These are phyloP conservation scores for Sporopachydermia quercuum DNA, from an alignment of 805 yeast species.

Conservation along the genomic window DNA sequence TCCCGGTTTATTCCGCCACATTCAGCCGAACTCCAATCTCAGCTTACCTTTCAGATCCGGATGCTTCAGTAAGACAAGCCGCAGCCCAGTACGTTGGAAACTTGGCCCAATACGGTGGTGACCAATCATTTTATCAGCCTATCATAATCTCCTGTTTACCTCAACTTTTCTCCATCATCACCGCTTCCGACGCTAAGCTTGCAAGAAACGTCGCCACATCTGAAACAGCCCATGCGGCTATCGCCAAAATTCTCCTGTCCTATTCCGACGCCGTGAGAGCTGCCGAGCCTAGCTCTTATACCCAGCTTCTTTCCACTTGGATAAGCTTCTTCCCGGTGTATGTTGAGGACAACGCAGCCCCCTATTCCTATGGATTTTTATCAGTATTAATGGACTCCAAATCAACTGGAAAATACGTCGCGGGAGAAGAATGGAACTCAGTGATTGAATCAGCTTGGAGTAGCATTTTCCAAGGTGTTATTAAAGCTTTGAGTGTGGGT, in stretches of 20 bases:
- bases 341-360: constrained; percentile 81
- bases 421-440: neutral
- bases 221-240: constrained; percentile 69
- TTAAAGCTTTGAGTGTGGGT: constrained; percentile 59
- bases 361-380: constrained; percentile 64
- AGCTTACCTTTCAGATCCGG: constrained; percentile 29
- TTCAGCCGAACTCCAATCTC: no score
- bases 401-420: neutral
- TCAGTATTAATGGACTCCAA: constrained; percentile 50
- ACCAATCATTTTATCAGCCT: neutral
- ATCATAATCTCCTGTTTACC: constrained; percentile 60
- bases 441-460: neutral
- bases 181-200: constrained; percentile 69
- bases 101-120: constrained; percentile 72
- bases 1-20: no score
- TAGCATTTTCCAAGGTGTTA: constrained; percentile 33
- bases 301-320: constrained; percentile 60
- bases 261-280: constrained; percentile 20
- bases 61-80: constrained; percentile 70
- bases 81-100: constrained; percentile 76
- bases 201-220: constrained; percentile 79
- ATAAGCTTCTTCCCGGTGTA: constrained; percentile 65
- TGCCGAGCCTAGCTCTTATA: neutral
- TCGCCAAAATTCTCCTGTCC: constrained; percentile 67
- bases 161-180: constrained; percentile 55